These are phyloP conservation scores for Fusarium coffeatum DNA, from an alignment of 2,329 filamentous ascomycete genomes.

Conservation along the genomic window DNA sequence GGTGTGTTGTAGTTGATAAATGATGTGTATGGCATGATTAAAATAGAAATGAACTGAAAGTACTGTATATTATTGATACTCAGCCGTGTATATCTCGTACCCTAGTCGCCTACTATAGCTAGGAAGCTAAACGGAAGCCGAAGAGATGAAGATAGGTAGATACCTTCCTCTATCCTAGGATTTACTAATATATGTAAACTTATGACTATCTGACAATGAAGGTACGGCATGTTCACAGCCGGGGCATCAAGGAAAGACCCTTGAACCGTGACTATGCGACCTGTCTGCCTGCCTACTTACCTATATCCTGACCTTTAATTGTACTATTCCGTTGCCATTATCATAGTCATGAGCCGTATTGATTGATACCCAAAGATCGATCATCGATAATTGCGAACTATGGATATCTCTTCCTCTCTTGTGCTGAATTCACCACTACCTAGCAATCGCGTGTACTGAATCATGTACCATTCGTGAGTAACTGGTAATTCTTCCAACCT, in stretches of 20 bases:
- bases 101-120: background rate
- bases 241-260: no score
- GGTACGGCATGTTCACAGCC: no score
- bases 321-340: background rate
- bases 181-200: background rate
- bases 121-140: background rate
- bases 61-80: background rate
- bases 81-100: background rate
- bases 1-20: conserved; percentile 33
- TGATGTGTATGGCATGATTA: conserved; percentile 7
- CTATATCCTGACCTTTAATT: background rate
- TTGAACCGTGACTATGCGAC: background rate
- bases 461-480: background rate
- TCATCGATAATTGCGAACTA: no score
- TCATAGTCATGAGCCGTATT: no score
- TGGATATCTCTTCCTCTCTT: no score
- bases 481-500: background rate
- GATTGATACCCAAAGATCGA: no score
- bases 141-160: background rate
- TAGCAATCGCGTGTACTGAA: background rate
- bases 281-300: background rate
- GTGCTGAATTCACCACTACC: background rate
- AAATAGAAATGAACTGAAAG: conserved; percentile 21
- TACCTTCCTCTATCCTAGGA: no score
- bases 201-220: background rate